These are phyloP conservation scores for Lepidium sativum DNA, from an alignment of 345 rosid species.

Conservation along the genomic window DNA sequence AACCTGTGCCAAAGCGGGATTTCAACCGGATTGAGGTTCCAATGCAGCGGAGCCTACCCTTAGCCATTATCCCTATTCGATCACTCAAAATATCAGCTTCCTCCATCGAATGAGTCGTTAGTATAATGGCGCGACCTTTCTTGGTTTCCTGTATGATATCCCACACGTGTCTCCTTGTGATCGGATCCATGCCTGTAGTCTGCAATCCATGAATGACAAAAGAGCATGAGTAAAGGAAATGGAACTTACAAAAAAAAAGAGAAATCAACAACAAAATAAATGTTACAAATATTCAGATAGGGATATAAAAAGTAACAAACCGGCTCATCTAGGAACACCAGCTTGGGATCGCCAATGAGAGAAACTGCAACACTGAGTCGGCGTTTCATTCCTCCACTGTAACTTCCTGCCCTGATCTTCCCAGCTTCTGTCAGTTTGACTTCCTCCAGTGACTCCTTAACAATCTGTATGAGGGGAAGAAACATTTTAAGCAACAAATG, in stretches of 20 bases:
- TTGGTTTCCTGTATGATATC: conserved; percentile 79
- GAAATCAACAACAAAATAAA: neutral
- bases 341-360: conserved; percentile 77
- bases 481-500: neutral
- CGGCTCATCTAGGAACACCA: conserved; percentile 83
- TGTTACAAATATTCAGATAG: neutral
- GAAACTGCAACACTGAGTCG: conserved; percentile 92
- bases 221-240: neutral
- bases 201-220: conserved; percentile 18
- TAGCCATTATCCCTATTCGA: conserved; percentile 89
- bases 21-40: conserved; percentile 89
- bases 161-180: conserved; percentile 92
- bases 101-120: conserved; percentile 95
- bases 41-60: conserved; percentile 84
- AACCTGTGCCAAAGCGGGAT: conserved; percentile 86
- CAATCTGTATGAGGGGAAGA: conserved; percentile 33
- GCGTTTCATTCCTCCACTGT: conserved; percentile 96
- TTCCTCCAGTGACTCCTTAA: conserved; percentile 55
- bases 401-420: conserved; percentile 73
- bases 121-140: conserved; percentile 73
- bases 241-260: neutral
- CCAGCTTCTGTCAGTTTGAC: conserved; percentile 63
- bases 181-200: conserved; percentile 97
- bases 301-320: conserved; percentile 27
- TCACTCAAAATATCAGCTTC: conserved; percentile 91